These are phyloP conservation scores for Suhomyces xylopsoci DNA, from an alignment of 805 yeast genomes.

Conservation along the genomic window DNA sequence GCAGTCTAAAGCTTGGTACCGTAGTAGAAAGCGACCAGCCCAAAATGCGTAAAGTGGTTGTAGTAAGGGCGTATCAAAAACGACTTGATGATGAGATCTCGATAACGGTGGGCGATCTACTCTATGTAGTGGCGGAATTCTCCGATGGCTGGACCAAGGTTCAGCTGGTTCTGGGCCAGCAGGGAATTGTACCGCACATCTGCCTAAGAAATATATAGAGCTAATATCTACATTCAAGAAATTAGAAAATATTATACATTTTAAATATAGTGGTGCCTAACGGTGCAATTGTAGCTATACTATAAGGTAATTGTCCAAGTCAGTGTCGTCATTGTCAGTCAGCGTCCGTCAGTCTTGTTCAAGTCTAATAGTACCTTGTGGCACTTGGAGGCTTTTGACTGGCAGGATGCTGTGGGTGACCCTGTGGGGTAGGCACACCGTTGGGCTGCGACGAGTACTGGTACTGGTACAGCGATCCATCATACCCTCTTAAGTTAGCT, in stretches of 20 bases:
- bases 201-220: constrained; percentile 17
- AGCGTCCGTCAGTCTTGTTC: too few species aligned
- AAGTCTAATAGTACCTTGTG: constrained; percentile 5
- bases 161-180: constrained; percentile 11
- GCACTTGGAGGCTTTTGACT: constrained; percentile 1
- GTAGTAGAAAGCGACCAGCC: neutral
- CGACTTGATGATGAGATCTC: constrained; percentile 34
- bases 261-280: neutral
- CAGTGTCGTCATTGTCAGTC: neutral
- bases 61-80: constrained; percentile 25
- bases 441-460: constrained; percentile 5
- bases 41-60: neutral
- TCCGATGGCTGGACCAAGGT: constrained; percentile 42
- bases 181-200: constrained; percentile 35
- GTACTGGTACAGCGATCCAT: constrained; percentile 3
- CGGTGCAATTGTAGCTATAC: neutral
- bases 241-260: neutral
- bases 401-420: neutral
- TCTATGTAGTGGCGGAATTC: constrained; percentile 20
- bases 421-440: constrained; percentile 4
- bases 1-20: neutral
- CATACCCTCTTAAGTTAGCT: constrained; percentile 8
- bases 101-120: constrained; percentile 29
- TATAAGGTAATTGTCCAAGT: neutral
- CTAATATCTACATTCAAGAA: too few species aligned